Base-by-base conservation (phyloP, 495 filamentous ascomycete genomes). In the Eremomyces bilateralis region DNA sequence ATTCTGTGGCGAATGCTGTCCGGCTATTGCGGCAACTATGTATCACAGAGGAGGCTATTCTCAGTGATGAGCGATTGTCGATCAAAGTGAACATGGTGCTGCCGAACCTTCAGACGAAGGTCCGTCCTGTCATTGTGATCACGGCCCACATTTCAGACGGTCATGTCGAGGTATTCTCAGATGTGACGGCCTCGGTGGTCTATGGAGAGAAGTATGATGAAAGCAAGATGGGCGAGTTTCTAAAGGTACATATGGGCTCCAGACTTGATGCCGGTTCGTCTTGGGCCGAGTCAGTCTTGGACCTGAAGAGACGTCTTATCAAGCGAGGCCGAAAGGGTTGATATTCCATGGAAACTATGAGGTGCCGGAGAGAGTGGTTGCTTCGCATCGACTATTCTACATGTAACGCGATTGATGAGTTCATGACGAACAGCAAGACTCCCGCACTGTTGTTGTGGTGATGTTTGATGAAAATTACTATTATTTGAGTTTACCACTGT, bases 151-250 rank as follows among this genome's bases (percentile, higher is more conserved):
- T 11, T 8, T 6, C 18, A 6, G 30, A 32, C n/a, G 57, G 68
- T n/a, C 49, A 45, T 0, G 50, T 67, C 4, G 34, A 37, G 37
- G 42, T 56, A 1, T 34, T 44, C 13, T 48, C 61, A 2, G 45
- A 38, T 20, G 35, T 51, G 1, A 53, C 49, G 21, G 73, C 62
- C 1, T 52, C 48, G 33, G 65, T 77, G 2, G 60, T 69, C 4
- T 80, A 80, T 51, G 76, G 76, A 1, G 73, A 79, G 47, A 54
- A 53, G 36, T 74, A 76, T 41, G 70, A 69, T 32, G 61, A 60
- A 46, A 60, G 53, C 15, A 76, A 72, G 46, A 70, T 80, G 59
- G 53, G 39, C 19, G 69, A 73, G 32, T 76, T 73, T 39, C 43
- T 77, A 29, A 42, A 51, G 18, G 53, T 49, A 20, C 61, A 54